A percentile compares a stretch with the other conserved stretches of the same genome.
Conservation (phyloP, 345 rosid species). For the Arabis alpina region DNA sequence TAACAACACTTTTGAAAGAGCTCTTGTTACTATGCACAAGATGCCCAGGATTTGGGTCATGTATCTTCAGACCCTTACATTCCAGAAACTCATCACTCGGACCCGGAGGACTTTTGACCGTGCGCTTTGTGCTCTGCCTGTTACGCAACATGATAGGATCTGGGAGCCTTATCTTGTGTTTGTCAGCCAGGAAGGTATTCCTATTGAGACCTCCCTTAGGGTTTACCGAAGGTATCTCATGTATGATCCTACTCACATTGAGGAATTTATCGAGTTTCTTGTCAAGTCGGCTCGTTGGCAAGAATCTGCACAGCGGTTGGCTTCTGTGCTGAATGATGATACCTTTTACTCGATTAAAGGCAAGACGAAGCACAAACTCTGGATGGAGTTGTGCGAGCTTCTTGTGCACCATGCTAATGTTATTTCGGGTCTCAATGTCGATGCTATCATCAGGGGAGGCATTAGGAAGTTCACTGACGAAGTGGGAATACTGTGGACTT, state of each 20-base stretch:
- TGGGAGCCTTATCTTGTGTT: conserved; percentile 91
- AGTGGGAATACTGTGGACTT: conserved; percentile 95
- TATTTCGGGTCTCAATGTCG: conserved; percentile 90
- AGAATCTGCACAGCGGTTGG: conserved; percentile 83
- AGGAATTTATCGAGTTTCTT: conserved; percentile 90
- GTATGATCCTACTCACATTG: conserved; percentile 92
- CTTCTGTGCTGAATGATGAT: conserved; percentile 90
- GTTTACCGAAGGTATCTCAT: conserved; percentile 93
- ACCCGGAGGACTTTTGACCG: conserved; percentile 74
- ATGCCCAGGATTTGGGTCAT: conserved; percentile 94
- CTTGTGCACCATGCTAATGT: conserved; percentile 79
- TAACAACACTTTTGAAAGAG: conserved; percentile 88
- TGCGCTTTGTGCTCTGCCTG: conserved; percentile 88
- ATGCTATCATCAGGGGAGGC: conserved; percentile 95
- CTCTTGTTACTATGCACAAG: conserved; percentile 89
- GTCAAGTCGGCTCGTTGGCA: conserved; percentile 88
- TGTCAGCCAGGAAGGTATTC: conserved; percentile 84
- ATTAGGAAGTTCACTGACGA: conserved; percentile 92
- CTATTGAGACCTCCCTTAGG: conserved; percentile 89
- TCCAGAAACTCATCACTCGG: conserved; percentile 64
- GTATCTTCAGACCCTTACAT: conserved; percentile 67
- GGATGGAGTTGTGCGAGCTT: conserved; percentile 94
- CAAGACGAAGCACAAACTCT: conserved; percentile 83
- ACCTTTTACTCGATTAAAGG: conserved; percentile 82
- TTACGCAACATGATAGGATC: conserved; percentile 88